Conservation (phyloP, 805 yeast genomes). For the Candida corydali region DNA sequence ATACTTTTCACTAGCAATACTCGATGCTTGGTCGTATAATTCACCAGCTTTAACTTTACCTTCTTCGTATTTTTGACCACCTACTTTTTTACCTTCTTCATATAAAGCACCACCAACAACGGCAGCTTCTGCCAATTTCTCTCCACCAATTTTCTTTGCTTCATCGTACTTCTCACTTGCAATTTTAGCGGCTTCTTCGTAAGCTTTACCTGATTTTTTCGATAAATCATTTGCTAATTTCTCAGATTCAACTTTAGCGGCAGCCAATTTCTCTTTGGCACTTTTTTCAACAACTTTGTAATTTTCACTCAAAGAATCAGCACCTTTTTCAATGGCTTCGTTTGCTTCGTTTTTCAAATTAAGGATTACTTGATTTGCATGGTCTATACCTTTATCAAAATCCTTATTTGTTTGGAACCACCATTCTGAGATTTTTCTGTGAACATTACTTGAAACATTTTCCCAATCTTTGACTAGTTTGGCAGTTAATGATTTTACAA, state of each 20-base stretch:
- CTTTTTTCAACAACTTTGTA: conserved; percentile 6
- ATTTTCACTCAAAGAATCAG: neutral
- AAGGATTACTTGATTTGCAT: neutral
- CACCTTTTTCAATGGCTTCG: conserved; percentile 2
- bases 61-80: conserved; percentile 4
- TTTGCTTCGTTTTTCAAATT: conserved; percentile 2
- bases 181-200: conserved; percentile 4
- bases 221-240: conserved; percentile 5
- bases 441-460: conserved; percentile 4
- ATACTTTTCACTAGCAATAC: conserved; percentile 2
- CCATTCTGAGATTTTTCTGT: conserved; percentile 5
- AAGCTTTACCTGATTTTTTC: conserved; percentile 2
- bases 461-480: conserved; percentile 9
- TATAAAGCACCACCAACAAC: conserved; percentile 1
- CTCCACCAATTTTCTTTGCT: conserved; percentile 1
- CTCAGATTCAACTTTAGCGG: conserved; percentile 6
- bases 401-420: conserved; percentile 3
- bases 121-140: conserved; percentile 4
- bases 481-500: conserved; percentile 9
- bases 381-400: conserved; percentile 1
- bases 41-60: conserved; percentile 1
- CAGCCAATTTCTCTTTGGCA: conserved; percentile 9
- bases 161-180: conserved; percentile 8
- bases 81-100: conserved; percentile 1
- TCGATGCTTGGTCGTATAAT: conserved; percentile 3